Conservation (phyloP, 2,329 filamentous ascomycete species). For the Sphaerulina populicola region DNA sequence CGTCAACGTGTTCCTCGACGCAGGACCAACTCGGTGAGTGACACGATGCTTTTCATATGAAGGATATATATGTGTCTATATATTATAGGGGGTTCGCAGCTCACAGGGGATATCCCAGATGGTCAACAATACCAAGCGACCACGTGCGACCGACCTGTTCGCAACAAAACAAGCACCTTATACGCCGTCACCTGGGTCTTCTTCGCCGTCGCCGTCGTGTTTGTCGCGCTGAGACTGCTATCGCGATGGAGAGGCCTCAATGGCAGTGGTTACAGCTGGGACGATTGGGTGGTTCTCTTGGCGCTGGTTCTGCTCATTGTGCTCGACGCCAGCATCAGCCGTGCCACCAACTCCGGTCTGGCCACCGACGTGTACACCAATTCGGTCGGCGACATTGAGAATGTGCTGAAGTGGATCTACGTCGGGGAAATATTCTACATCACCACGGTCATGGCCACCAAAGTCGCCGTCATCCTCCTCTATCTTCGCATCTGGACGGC, state of each 20-base stretch:
- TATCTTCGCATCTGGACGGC: conserved; percentile 20
- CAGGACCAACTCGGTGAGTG: conserved; percentile 8
- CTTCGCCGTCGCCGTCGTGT: conserved; percentile 12
- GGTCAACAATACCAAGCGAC: conserved; percentile 10
- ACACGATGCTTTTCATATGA: too few species aligned
- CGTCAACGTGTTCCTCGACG: conserved; percentile 6
- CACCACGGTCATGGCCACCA: conserved; percentile 16
- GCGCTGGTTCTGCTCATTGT: conserved; percentile 11
- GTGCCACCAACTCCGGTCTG: conserved; percentile 2
- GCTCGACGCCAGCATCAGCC: conserved; percentile 13
- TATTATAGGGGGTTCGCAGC: background rate
- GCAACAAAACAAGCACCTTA: conserved; percentile 5
- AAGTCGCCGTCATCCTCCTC: conserved; percentile 16
- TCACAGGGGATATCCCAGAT: background rate
- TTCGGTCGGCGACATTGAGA: conserved; percentile 1
- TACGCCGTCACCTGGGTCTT: conserved; percentile 16
- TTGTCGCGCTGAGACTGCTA: conserved; percentile 13
- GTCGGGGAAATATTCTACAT: conserved; percentile 19
- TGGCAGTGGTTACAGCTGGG: conserved; percentile 18
- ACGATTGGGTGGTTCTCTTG: conserved; percentile 16
- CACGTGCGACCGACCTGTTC: conserved; percentile 6
- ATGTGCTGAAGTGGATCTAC: conserved; percentile 14
- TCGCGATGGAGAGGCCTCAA: conserved; percentile 14
- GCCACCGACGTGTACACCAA: conserved; percentile 9
- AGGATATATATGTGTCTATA: too few species aligned